Evolutionary conservation across 345 rosid genomes (phyloP), one percentile per base, ranked within the genome.

Genomic region (Aethionema arabicum): DNA sequence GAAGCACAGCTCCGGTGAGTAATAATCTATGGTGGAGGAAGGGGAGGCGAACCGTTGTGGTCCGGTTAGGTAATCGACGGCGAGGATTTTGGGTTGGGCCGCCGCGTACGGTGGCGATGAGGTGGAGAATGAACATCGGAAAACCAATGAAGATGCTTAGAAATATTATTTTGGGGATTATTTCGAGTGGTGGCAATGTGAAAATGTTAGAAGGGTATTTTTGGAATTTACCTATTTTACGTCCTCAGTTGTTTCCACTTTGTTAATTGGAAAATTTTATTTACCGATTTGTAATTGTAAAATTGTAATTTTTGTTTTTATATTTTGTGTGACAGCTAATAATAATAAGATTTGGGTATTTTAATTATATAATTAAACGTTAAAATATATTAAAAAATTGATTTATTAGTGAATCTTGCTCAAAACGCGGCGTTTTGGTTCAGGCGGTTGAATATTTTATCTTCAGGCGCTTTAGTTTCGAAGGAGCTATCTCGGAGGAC

Each of bases 161-260:
- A 81, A 85, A 72, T 72, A 56, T 85, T n/a, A 66, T 92, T n/a
- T 52, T 77, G 79, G 78, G 82, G 50, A 73, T 88, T 12, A 74
- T 84, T 5, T 80, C 85, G 5, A 76, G 68, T 37, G 61, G 76
- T 46, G 69, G 62, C 6, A 65, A 59, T 46, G 52, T 14, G 32
- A 65, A 72, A 35, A 57, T 72, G n/a, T 46, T 80, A n/a, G 79
- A 83, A 39, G 65, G 74, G 58, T 79, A 75, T 73, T 77, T 69
- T 46, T 79, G 72, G 78, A 82, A 81, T 61, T 74, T 88, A 31
- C 89, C 91, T 5, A 64, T 83, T 39, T 56, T 92, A 45, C 89
- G 93, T 56, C 79, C 96, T 7, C 98, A 85, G 6, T 35, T 88
- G 47, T 85, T 86, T 68, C 96, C 98, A 27, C 57, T 85, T 2